Evolutionary conservation across 2,329 filamentous ascomycete genomes (phyloP).

Genomic region (Piedraia hortae): DNA sequence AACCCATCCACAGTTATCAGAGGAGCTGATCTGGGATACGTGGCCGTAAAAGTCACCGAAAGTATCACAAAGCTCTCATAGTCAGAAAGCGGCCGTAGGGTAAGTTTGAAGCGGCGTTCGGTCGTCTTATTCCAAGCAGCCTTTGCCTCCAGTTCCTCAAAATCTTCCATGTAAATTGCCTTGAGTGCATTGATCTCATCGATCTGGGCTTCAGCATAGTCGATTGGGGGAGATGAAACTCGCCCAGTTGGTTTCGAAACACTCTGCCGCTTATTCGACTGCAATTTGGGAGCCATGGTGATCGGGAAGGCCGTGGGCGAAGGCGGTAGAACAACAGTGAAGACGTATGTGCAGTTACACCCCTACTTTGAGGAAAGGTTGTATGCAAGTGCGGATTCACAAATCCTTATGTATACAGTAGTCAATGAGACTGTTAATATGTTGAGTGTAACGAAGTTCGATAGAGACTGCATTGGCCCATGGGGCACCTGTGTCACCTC

Average conservation of each 20-base stretch:
- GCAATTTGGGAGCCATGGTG: constrained; percentile 21
- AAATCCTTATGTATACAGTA: no score
- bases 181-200: constrained; percentile 67
- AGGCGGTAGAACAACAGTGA: no score
- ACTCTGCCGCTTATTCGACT: constrained; percentile 11
- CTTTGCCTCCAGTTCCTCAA: constrained; percentile 40
- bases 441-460: no score
- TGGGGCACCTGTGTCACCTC: no score
- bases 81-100: constrained; percentile 45
- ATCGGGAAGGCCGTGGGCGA: no score
- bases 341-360: no score
- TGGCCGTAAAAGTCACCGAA: constrained; percentile 60
- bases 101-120: constrained; percentile 56
- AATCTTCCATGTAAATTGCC: constrained; percentile 79
- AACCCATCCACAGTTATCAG: constrained; percentile 40
- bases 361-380: no score
- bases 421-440: no score
- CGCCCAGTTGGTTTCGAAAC: constrained; percentile 1
- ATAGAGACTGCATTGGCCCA: no score
- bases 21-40: constrained; percentile 67
- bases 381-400: no score
- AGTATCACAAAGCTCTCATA: constrained; percentile 42
- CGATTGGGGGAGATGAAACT: constrained; percentile 14
- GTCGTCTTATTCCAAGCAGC: constrained; percentile 72
- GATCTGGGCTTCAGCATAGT: constrained; percentile 64